These are phyloP conservation scores for Trichoderma cornu-damae DNA, from an alignment of 2,329 filamentous ascomycete species.

Conservation along the genomic window DNA sequence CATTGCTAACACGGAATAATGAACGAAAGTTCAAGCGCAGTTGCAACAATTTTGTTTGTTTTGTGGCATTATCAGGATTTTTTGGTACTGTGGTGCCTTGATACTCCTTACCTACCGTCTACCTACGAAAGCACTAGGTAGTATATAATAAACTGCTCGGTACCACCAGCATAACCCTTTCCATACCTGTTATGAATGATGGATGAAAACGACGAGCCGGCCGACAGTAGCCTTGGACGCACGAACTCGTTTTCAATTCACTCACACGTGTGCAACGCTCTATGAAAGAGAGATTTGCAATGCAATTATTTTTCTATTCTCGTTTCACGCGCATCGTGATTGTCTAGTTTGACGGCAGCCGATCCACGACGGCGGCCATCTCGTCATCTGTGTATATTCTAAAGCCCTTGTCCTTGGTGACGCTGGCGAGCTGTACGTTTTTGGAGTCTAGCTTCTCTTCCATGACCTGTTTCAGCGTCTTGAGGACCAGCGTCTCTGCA, in stretches of 20 bases:
- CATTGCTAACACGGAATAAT: neutral
- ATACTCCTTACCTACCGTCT: no score
- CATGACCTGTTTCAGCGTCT: slow-evolving; percentile 99
- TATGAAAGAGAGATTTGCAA: neutral
- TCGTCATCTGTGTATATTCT: slow-evolving; percentile 97
- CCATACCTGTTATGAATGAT: neutral
- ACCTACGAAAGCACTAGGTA: no score
- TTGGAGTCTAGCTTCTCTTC: slow-evolving; percentile 99
- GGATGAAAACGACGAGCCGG: neutral
- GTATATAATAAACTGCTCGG: no score
- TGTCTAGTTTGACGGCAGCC: slow-evolving; percentile 62
- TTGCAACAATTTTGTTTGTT: neutral
- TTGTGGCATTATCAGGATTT: no score
- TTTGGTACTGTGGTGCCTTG: no score
- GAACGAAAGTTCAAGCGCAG: neutral
- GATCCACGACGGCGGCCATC: slow-evolving; percentile 88
- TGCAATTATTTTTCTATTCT: slow-evolving; percentile 18
- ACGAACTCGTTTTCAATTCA: neutral
- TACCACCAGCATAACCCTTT: no score
- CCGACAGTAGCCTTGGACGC: neutral
- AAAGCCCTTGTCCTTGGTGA: slow-evolving; percentile 96
- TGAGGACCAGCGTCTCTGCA: slow-evolving; percentile 90
- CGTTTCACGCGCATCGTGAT: slow-evolving; percentile 17
- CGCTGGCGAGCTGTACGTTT: slow-evolving; percentile 96
- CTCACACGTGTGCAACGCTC: neutral